These are phyloP conservation scores for Ulmus americana DNA, from an alignment of 331 rosid species.

Conservation along the genomic window DNA sequence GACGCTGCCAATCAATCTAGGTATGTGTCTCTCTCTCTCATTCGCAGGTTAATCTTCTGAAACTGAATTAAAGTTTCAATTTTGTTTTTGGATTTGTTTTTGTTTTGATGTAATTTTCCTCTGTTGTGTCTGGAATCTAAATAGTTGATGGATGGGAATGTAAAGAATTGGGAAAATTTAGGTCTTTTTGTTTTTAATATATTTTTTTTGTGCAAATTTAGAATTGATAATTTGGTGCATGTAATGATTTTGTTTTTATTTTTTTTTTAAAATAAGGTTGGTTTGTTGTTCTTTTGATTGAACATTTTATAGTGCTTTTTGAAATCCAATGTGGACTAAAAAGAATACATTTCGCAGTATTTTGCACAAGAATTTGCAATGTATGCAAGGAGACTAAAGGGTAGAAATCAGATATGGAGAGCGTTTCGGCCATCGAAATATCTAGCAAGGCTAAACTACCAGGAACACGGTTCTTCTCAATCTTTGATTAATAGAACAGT, in stretches of 20 bases:
- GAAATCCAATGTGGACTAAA: constrained; percentile 15
- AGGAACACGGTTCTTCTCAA: constrained; percentile 30
- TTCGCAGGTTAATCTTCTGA: background rate
- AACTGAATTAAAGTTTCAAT: background rate
- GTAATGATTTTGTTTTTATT: background rate
- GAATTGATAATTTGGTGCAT: background rate
- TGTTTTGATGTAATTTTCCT: background rate
- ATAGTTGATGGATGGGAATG: background rate
- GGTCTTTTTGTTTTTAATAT: background rate
- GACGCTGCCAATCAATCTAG: constrained; percentile 9
- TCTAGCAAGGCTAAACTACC: constrained; percentile 36
- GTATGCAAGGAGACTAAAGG: constrained; percentile 69
- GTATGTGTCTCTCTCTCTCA: constrained; percentile 8
- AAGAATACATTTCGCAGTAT: constrained; percentile 27
- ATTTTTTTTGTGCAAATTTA: background rate
- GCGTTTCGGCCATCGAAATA: constrained; percentile 52
- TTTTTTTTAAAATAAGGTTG: background rate
- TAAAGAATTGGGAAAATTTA: background rate
- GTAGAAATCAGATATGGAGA: constrained; percentile 61
- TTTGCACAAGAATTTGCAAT: constrained; percentile 40
- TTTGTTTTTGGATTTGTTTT: background rate
- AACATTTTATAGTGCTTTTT: background rate
- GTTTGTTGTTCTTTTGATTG: background rate
- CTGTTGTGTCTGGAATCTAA: background rate
- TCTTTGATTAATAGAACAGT: constrained; percentile 30